phyloP scores from a whole-genome alignment of 371 early-diverging fungal genomes.

The Furculomyces boomerangus region DNA sequence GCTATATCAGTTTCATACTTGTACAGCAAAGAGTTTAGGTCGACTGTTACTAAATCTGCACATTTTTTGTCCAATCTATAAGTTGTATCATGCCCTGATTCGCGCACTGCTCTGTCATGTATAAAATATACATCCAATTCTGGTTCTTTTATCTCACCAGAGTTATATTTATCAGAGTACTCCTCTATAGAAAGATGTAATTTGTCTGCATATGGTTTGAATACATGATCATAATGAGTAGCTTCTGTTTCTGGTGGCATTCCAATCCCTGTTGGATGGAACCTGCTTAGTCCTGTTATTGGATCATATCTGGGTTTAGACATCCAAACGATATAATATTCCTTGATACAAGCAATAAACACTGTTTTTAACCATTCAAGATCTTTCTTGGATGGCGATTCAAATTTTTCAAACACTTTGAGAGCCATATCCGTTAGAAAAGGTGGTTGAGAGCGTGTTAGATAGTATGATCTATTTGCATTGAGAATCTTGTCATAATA shows the following conservation, averaged over 20 bases:
- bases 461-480: constrained; percentile 91
- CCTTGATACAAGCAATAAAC: constrained; percentile 69
- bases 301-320: constrained; percentile 54
- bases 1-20: constrained; percentile 89
- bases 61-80: constrained; percentile 83
- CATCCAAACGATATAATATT: constrained; percentile 87
- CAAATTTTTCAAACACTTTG: constrained; percentile 46
- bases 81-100: constrained; percentile 93
- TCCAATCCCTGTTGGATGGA: constrained; percentile 72
- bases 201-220: constrained; percentile 64
- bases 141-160: constrained; percentile 45
- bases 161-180: constrained; percentile 48
- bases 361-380: constrained; percentile 59
- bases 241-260: constrained; percentile 96
- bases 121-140: constrained; percentile 86
- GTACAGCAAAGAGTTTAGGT: constrained; percentile 77
- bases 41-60: constrained; percentile 81
- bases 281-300: constrained; percentile 62
- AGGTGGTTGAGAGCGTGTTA: constrained; percentile 92
- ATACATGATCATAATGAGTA: constrained; percentile 78
- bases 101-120: constrained; percentile 92
- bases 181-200: constrained; percentile 45
- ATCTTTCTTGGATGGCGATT: constrained; percentile 27
- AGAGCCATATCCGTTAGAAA: constrained; percentile 93
- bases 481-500: constrained; percentile 96